Evolutionary conservation across 225 moss, liverwort and hornwort genomes (phyloP).

Genomic region (Rhytidiadelphus loreus): DNA sequence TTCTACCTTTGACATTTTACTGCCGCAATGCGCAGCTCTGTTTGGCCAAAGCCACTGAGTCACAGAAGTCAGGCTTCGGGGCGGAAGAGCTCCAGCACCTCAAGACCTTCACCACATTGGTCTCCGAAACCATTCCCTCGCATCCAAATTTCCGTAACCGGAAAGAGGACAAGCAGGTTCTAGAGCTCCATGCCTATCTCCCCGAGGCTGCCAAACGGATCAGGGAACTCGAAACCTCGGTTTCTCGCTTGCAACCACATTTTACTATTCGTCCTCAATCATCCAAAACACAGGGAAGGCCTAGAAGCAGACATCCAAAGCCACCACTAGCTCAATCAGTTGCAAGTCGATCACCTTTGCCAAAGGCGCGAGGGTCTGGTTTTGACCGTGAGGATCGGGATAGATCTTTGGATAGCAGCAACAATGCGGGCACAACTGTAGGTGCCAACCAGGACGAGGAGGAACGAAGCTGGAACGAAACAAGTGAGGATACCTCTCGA

Average conservation of each 20-base stretch:
- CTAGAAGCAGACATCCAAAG: slow-evolving; percentile 13
- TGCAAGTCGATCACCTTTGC: slow-evolving; percentile 2
- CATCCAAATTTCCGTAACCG: slow-evolving; percentile 72
- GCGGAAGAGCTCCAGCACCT: slow-evolving; percentile 78
- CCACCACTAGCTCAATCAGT: slow-evolving; percentile 17
- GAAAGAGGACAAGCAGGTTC: slow-evolving; percentile 58
- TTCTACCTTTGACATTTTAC: slow-evolving; percentile 89
- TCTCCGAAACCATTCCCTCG: slow-evolving; percentile 67
- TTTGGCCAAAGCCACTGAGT: slow-evolving; percentile 53
- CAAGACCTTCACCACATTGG: slow-evolving; percentile 59
- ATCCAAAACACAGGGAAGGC: slow-evolving; percentile 2
- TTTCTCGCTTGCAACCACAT: not conserved
- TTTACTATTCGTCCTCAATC: slow-evolving; percentile 6
- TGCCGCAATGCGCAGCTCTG: slow-evolving; percentile 83
- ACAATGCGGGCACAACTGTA: not conserved
- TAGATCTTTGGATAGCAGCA: not conserved
- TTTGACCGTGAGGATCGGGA: not conserved
- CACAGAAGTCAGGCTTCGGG: slow-evolving; percentile 52
- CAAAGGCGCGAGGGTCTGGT: not conserved
- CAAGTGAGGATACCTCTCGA: slow-evolving; percentile 3
- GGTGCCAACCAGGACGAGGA: slow-evolving; percentile 1
- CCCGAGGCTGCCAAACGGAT: slow-evolving; percentile 47
- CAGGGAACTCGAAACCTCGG: slow-evolving; percentile 39
- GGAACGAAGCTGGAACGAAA: slow-evolving; percentile 4
- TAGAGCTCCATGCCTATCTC: slow-evolving; percentile 55